These are phyloP conservation scores for Solanum peruvianum DNA, from an alignment of 257 asterid genomes.

Conservation along the genomic window DNA sequence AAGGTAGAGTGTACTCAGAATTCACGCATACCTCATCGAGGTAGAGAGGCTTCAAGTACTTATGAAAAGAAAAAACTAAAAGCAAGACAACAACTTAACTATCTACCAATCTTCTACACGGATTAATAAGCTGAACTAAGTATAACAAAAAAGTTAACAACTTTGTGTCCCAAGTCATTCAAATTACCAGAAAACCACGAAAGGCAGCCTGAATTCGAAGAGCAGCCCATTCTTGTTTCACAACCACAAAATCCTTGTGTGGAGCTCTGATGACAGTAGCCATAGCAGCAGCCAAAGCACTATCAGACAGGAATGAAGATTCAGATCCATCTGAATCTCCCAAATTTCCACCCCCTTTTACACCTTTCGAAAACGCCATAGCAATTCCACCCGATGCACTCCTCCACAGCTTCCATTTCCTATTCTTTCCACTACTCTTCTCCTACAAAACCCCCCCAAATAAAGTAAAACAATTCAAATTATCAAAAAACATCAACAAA, in stretches of 20 bases:
- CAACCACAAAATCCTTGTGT: constrained; percentile 57
- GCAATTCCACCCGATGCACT: constrained; percentile 56
- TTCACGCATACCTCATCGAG: not conserved
- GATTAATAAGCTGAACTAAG: not conserved
- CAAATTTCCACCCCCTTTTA: constrained; percentile 26
- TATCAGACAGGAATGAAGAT: constrained; percentile 27
- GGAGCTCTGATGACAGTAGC: constrained; percentile 76
- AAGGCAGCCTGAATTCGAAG: constrained; percentile 71
- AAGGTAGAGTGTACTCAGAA: not conserved
- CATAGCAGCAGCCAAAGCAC: constrained; percentile 71
- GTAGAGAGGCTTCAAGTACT: not conserved
- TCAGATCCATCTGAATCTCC: constrained; percentile 47
- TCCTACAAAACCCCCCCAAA: constrained; percentile 10
- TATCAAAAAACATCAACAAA: not conserved
- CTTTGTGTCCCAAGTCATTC: not conserved
- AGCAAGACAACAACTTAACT: not conserved
- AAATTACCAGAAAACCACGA: constrained; percentile 71
- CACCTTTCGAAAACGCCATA: constrained; percentile 16
- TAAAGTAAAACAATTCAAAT: not conserved
- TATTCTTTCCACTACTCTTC: constrained; percentile 51
- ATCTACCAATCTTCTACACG: not conserved
- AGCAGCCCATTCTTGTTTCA: constrained; percentile 84
- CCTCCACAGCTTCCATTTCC: constrained; percentile 95
- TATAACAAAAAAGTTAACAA: not conserved
- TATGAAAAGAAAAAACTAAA: not conserved